Evolutionary conservation across 2,329 filamentous ascomycete genomes (phyloP).

Genomic region (Beauveria sp.): DNA sequence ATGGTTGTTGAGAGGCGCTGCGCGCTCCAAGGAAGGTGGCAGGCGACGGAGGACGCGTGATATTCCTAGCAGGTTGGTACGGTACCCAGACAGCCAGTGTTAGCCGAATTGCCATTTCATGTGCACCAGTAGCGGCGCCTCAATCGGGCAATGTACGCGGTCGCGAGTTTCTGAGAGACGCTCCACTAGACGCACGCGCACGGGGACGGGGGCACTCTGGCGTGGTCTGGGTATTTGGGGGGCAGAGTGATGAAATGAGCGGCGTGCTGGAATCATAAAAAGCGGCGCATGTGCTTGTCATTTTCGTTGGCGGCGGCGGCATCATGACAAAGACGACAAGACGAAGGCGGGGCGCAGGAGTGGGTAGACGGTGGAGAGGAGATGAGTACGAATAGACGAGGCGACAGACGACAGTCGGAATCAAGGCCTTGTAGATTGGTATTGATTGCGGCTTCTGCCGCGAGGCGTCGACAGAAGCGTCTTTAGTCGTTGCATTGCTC

Average conservation of each 20-base stretch:
- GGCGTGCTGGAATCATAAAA: not conserved
- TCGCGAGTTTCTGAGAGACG: not conserved
- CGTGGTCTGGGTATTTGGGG: not conserved
- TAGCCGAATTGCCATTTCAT: not conserved
- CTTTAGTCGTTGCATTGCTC: not conserved
- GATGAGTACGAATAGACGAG: not conserved
- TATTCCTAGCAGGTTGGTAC: not conserved
- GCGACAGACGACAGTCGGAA: not conserved
- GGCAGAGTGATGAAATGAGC: not conserved
- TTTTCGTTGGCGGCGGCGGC: not conserved
- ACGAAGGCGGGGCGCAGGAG: not conserved
- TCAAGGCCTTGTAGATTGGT: not conserved
- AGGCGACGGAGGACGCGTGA: not conserved
- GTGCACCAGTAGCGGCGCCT: not conserved
- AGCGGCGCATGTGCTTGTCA: not conserved
- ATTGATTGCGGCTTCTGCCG: not conserved
- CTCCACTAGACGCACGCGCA: conserved; percentile 9
- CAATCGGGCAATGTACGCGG: conserved; percentile 3
- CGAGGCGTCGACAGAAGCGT: not conserved
- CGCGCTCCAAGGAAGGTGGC: not conserved
- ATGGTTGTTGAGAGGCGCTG: not conserved
- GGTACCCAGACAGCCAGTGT: not conserved
- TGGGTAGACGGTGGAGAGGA: not conserved
- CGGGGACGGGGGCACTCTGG: not conserved
- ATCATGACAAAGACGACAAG: not conserved